Evolutionary conservation across 768 basidiomycete species (phyloP), one percentile per base, ranked within the genome.

Genomic region (Phylloporus arenicola): DNA sequence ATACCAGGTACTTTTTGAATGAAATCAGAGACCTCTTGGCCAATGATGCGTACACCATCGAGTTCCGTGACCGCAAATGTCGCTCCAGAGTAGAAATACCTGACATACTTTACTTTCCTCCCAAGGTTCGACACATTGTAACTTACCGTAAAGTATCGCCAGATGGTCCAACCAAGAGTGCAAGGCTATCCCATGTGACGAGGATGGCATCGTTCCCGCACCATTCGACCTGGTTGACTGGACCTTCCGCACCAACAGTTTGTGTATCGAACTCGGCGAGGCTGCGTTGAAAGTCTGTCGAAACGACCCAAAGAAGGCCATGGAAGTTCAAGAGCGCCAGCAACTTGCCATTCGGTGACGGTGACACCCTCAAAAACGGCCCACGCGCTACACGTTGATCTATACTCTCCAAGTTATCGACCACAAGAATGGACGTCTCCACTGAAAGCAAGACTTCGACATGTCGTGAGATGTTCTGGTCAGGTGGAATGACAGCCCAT

Each of bases 201-300:
- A 92, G 74, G 40, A 98, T 86, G 0, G 93, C 92, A 68, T 99
- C 94, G 62, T 92, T 92, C 1, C 94, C 94, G 65, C 93, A 97
- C 96, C 96, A 99, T 61, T 87, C 88, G 0, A 92, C 83, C 56
- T 86, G 85, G 31, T 75, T 73, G 3, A 89, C 76, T 4, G 73
- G 66, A 2, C 83, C 86, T 17, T 81, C 75, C 0, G 76, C 79
- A 6, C 74, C 80, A 27, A 79, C 76, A 24, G 71, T 73, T 8
- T 66, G 74, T 2, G 88, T 87, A 50, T 92, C 82, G 57, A 90
- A 92, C 63, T 96, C 94, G 4, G 91, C 88, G 57, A 95, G 77
- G 59, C 79, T 88, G 37, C 90, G 79, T 55, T 89, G 85, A 63
- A 98, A 97, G 67, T 97, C 92, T 12, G 84, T 80, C 12, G 94